Evolutionary conservation across 176 grass and related monocot genomes (phyloP).

Genomic region (Hordeum marinum): DNA sequence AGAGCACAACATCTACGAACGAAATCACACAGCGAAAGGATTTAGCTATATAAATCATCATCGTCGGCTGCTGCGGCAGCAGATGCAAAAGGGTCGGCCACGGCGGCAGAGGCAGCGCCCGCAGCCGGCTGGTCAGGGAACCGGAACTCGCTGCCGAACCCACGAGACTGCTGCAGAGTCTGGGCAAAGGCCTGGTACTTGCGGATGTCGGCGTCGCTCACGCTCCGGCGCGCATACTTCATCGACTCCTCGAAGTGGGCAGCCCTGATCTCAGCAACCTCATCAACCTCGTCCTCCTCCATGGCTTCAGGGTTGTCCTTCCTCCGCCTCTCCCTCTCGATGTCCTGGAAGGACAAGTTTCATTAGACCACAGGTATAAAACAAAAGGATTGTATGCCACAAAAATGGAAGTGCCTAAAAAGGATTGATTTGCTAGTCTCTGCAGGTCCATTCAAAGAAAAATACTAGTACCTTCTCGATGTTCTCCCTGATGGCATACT

Average conservation of each 20-base stretch:
- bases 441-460: background rate
- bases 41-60: conserved; percentile 77
- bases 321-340: conserved; percentile 64
- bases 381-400: no score
- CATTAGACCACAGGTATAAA: background rate
- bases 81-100: conserved; percentile 46
- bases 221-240: conserved; percentile 82
- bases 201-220: conserved; percentile 74
- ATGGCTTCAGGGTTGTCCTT: conserved; percentile 78
- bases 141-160: conserved; percentile 80
- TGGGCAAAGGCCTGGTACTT: conserved; percentile 92
- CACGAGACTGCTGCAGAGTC: conserved; percentile 82
- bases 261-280: conserved; percentile 71
- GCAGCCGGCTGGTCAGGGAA: conserved; percentile 44
- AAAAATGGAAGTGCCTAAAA: no score
- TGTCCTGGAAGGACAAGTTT: conserved; percentile 45
- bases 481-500: conserved; percentile 89
- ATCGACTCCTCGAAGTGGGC: conserved; percentile 84
- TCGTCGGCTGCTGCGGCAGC: conserved; percentile 51
- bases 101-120: background rate
- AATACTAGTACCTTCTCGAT: conserved; percentile 58
- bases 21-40: background rate
- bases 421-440: no score
- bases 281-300: conserved; percentile 77
- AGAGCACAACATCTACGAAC: background rate